These are phyloP conservation scores for Suhomyces tanzawaensis DNA, from an alignment of 805 yeast species.

Conservation along the genomic window DNA sequence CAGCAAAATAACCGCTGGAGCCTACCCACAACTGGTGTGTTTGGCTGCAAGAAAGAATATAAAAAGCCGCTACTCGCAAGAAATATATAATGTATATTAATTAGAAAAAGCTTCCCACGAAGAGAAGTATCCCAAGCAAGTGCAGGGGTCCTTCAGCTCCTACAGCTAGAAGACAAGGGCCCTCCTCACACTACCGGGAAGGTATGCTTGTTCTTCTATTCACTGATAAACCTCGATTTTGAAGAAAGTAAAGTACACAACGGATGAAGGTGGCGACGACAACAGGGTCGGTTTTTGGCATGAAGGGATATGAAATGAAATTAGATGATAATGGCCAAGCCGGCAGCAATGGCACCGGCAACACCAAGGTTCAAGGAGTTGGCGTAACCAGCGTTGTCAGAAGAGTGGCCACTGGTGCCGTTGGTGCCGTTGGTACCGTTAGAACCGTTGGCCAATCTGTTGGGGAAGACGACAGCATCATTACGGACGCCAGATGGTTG, in stretches of 20 bases:
- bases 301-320: conserved; percentile 3
- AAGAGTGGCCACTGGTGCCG: conserved; percentile 17
- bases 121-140: neutral
- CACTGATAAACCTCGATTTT: neutral
- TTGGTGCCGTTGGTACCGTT: conserved; percentile 21
- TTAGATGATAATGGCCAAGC: conserved; percentile 46
- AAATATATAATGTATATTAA: no score
- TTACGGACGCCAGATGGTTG: conserved; percentile 14
- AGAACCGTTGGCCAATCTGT: conserved; percentile 15
- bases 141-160: neutral
- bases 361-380: conserved; percentile 27
- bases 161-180: neutral
- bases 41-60: no score
- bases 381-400: conserved; percentile 18
- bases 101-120: neutral
- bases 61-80: no score
- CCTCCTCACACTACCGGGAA: neutral
- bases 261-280: neutral
- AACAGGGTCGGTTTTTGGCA: neutral
- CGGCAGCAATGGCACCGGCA: conserved; percentile 50
- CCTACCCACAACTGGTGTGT: no score
- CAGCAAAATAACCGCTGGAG: no score
- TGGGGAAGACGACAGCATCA: conserved; percentile 6
- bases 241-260: neutral
- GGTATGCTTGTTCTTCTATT: neutral